Evolutionary conservation across 2,329 filamentous ascomycete genomes (phyloP).

Genomic region (Rugonectria rugulosa): DNA sequence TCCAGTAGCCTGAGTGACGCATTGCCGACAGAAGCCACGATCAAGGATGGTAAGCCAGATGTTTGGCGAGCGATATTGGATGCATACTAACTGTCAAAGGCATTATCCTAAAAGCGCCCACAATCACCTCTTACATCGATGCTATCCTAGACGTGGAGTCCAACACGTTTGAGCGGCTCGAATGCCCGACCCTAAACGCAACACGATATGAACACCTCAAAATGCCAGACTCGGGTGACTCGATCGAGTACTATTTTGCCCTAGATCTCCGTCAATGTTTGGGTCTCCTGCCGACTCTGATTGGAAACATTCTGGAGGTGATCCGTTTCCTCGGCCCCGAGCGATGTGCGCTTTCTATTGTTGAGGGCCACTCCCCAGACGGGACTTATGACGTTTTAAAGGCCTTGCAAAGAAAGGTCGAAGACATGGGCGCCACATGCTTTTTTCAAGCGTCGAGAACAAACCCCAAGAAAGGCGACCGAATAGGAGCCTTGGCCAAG

Average conservation of each 20-base stretch:
- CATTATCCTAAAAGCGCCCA: background rate
- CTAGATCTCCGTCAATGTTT: slow-evolving; percentile 57
- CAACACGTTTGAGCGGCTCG: too few relatives aligned
- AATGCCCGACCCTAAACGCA: slow-evolving; percentile 39
- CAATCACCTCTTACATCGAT: background rate
- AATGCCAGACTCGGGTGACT: background rate
- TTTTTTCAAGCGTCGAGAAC: slow-evolving; percentile 52
- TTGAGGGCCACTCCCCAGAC: slow-evolving; percentile 63
- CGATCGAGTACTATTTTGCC: slow-evolving; percentile 57
- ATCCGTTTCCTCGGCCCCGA: slow-evolving; percentile 58
- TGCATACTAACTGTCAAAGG: background rate
- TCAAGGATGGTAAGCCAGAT: slow-evolving; percentile 4
- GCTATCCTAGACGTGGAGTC: background rate
- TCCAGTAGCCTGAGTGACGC: background rate
- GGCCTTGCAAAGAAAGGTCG: slow-evolving; percentile 49
- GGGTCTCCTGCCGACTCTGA: slow-evolving; percentile 55
- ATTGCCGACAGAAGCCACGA: background rate
- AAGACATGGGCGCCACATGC: slow-evolving; percentile 49
- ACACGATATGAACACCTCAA: slow-evolving; percentile 30
- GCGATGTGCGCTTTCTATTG: slow-evolving; percentile 60
- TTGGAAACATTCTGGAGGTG: slow-evolving; percentile 60
- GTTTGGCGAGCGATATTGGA: too few relatives aligned
- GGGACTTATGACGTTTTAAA: slow-evolving; percentile 60
- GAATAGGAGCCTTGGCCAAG: slow-evolving; percentile 56
- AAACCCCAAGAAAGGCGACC: slow-evolving; percentile 51